Evolutionary conservation across 106 monocot species (phyloP).

Genomic region (Vanilla planifolia): DNA sequence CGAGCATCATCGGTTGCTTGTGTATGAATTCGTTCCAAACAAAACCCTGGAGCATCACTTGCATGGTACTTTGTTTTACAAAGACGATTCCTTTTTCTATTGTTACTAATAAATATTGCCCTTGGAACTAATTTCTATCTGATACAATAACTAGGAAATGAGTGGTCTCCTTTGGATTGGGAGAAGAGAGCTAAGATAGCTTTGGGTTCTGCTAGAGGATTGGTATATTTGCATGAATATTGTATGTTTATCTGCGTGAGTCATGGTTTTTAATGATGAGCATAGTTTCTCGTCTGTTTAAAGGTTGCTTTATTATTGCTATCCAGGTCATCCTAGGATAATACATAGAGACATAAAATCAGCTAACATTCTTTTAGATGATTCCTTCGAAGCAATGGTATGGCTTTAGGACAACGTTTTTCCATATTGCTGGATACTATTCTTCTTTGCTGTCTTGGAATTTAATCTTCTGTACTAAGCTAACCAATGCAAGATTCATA

Average conservation of each 20-base stretch:
- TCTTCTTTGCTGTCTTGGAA: too few relatives aligned
- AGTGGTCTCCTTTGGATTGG: conserved; percentile 58
- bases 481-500: conserved; percentile 7
- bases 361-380: conserved; percentile 83
- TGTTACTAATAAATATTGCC: neutral
- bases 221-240: conserved; percentile 89
- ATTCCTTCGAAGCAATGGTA: conserved; percentile 78
- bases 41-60: conserved; percentile 83
- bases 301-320: neutral
- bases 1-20: conserved; percentile 60
- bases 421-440: neutral
- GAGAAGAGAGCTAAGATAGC: conserved; percentile 68
- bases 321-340: conserved; percentile 76
- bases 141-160: conserved; percentile 23
- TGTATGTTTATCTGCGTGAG: conserved; percentile 34
- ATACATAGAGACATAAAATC: conserved; percentile 94
- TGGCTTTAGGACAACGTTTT: neutral
- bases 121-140: neutral
- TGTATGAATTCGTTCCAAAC: conserved; percentile 82
- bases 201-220: conserved; percentile 71
- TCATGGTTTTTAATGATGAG: neutral
- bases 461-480: too few relatives aligned
- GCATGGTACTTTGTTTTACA: conserved; percentile 43
- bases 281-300: conserved; percentile 1
- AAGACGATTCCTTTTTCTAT: neutral